Evolutionary conservation across 208 protist genomes (phyloP).

Genomic region (Leishmania turanica): DNA sequence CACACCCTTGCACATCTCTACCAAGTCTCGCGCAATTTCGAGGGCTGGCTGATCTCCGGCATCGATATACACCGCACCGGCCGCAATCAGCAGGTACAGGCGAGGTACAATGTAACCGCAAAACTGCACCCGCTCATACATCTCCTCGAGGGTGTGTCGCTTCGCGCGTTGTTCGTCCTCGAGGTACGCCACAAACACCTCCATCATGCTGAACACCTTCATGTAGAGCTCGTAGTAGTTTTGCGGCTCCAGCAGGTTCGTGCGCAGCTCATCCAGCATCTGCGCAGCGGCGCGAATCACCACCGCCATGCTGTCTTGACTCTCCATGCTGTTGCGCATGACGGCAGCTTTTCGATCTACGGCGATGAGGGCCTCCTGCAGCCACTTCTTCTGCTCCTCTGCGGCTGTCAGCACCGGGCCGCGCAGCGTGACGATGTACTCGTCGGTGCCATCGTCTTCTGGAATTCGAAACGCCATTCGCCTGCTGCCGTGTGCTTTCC

Average conservation of each 20-base stretch:
- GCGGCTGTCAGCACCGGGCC: constrained; percentile 70
- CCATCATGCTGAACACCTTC: constrained; percentile 92
- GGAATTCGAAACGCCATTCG: constrained; percentile 24
- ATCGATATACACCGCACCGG: constrained; percentile 96
- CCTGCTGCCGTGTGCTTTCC: background rate
- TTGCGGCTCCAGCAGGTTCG: constrained; percentile 94
- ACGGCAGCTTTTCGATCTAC: constrained; percentile 70
- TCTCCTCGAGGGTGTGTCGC: constrained; percentile 68
- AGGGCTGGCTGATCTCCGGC: constrained; percentile 84
- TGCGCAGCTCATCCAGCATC: constrained; percentile 97
- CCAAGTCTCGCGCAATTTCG: constrained; percentile 97
- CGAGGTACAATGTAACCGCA: constrained; percentile 98
- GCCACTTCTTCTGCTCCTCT: constrained; percentile 93
- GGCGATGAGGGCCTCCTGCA: constrained; percentile 69
- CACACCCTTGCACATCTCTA: constrained; percentile 99
- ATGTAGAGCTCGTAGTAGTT: constrained; percentile 99
- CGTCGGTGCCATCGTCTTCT: constrained; percentile 2
- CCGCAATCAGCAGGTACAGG: constrained; percentile 97
- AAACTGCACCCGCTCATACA: constrained; percentile 99
- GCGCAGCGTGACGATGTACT: constrained; percentile 51
- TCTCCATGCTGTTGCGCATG: constrained; percentile 84
- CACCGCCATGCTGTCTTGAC: constrained; percentile 33
- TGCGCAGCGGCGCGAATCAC: constrained; percentile 64
- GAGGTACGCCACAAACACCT: constrained; percentile 89
- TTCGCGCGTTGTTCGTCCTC: constrained; percentile 65